Conservation (phyloP, 306 rosid genomes). For the Prunus mira region DNA sequence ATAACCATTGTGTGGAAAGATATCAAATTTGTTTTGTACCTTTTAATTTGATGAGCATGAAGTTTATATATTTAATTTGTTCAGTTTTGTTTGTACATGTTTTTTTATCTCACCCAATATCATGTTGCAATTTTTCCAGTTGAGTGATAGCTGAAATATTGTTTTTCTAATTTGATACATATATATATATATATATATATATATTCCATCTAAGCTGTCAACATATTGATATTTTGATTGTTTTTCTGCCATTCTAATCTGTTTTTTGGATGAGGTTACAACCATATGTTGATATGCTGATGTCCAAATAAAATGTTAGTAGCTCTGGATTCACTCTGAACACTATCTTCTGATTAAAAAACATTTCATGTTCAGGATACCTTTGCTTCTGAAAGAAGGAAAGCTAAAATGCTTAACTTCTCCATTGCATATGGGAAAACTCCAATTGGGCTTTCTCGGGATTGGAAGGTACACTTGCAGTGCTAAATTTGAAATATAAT, state of each 20-base stretch:
- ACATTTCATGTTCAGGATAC: constrained; percentile 50
- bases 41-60: not conserved
- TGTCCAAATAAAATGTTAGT: not conserved
- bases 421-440: constrained; percentile 98
- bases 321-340: not conserved
- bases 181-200: not conserved
- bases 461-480: constrained; percentile 70
- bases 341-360: not conserved
- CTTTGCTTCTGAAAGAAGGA: constrained; percentile 89
- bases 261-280: constrained; percentile 2
- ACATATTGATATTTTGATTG: not conserved
- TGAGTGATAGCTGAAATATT: not conserved
- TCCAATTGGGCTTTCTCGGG: constrained; percentile 85
- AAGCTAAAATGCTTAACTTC: constrained; percentile 96
- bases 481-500: constrained; percentile 1
- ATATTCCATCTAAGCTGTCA: not conserved
- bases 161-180: not conserved
- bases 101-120: not conserved
- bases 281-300: not conserved
- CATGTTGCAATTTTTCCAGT: not conserved
- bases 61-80: not conserved
- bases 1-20: not conserved
- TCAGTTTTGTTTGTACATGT: not conserved
- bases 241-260: not conserved
- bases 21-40: not conserved